These are phyloP conservation scores for Coniophora puteana DNA, from an alignment of 1,284 basidiomycete species.

Conservation along the genomic window DNA sequence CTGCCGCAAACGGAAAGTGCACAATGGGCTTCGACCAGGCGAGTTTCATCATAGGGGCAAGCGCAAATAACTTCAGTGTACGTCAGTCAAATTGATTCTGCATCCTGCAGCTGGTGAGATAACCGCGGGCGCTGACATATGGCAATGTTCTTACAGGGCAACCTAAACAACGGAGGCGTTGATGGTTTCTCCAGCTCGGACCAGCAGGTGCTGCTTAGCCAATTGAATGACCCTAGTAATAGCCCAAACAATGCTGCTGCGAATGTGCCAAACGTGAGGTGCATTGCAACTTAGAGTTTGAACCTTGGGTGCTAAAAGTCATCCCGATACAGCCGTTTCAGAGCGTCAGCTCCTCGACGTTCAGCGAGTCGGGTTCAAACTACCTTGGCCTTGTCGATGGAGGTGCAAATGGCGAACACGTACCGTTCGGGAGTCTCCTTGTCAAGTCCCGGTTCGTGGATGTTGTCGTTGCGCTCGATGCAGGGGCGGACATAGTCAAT, in stretches of 20 bases:
- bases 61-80: slow-evolving; percentile 63
- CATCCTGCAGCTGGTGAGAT: no score
- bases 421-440: slow-evolving; percentile 63
- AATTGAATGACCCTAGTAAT: no score
- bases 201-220: no score
- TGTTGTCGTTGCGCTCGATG: slow-evolving; percentile 68
- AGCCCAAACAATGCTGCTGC: slow-evolving; percentile 68
- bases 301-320: slow-evolving; percentile 3
- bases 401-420: slow-evolving; percentile 56
- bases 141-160: no score
- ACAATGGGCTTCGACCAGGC: slow-evolving; percentile 66
- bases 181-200: slow-evolving; percentile 39
- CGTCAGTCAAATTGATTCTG: no score
- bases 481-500: slow-evolving; percentile 54
- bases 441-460: slow-evolving; percentile 63
- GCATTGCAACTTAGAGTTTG: background rate
- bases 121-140: no score
- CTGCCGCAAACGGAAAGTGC: slow-evolving; percentile 50
- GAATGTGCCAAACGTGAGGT: slow-evolving; percentile 58
- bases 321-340: slow-evolving; percentile 46
- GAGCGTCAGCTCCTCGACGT: slow-evolving; percentile 38
- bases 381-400: slow-evolving; percentile 63
- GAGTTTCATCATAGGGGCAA: slow-evolving; percentile 62
- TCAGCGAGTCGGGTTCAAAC: slow-evolving; percentile 42
- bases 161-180: slow-evolving; percentile 31